Evolutionary conservation across 2,329 filamentous ascomycete genomes (phyloP).

Genomic region (Fusarium buxicola): DNA sequence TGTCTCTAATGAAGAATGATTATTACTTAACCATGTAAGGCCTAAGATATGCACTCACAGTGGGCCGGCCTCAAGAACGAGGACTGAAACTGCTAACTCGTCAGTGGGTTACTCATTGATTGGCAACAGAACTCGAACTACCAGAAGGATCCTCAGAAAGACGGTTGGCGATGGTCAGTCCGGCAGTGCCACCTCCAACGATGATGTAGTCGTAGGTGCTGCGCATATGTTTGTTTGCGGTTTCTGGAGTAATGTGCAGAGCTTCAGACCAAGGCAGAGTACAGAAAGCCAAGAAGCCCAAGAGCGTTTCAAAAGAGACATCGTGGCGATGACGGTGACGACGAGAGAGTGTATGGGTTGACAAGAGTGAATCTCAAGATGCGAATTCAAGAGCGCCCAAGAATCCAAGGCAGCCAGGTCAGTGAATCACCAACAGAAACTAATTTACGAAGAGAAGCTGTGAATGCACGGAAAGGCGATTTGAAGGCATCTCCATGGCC

Average conservation of each 20-base stretch:
- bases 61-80: conserved; percentile 16
- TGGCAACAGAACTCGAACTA: conserved; percentile 18
- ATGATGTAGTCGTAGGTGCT: conserved; percentile 48
- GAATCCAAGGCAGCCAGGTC: neutral
- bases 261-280: neutral
- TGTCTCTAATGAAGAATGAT: conserved; percentile 2
- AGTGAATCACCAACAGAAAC: neutral
- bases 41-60: neutral
- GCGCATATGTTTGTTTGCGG: conserved; percentile 9
- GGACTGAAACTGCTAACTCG: conserved; percentile 2
- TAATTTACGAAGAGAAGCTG: neutral
- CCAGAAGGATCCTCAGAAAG: conserved; percentile 53
- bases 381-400: neutral
- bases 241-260: conserved; percentile 8
- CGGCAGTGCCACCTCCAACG: conserved; percentile 54
- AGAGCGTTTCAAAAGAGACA: conserved; percentile 1
- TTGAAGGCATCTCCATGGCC: neutral
- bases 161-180: conserved; percentile 54
- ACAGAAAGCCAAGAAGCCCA: neutral
- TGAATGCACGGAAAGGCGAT: neutral
- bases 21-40: neutral
- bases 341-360: neutral
- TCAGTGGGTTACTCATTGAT: neutral
- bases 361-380: neutral
- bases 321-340: neutral